Conservation (phyloP, 441 rosid species). For the Corymbia citriodora region DNA sequence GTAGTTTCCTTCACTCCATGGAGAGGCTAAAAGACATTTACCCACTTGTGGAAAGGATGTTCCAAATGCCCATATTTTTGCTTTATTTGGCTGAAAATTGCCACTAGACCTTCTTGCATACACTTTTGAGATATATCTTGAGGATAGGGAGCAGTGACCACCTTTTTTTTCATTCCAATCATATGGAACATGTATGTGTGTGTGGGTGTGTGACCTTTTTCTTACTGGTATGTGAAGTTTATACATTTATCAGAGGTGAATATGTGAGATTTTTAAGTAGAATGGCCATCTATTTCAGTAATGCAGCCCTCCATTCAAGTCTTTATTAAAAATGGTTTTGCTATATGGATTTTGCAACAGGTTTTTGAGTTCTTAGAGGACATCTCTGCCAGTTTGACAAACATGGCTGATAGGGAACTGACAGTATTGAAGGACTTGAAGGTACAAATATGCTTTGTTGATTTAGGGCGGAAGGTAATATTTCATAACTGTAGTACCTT, state of each 20-base stretch:
- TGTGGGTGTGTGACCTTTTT: background rate
- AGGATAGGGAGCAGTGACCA: background rate
- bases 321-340: background rate
- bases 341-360: slow-evolving; percentile 23
- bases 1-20: background rate
- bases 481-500: slow-evolving; percentile 7
- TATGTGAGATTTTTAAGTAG: background rate
- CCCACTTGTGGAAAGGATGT: background rate
- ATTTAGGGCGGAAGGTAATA: background rate
- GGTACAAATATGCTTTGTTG: slow-evolving; percentile 33
- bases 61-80: background rate
- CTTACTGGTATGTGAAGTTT: background rate
- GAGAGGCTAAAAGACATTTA: background rate
- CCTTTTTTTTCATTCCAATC: background rate
- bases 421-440: slow-evolving; percentile 66
- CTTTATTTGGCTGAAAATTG: background rate
- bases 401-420: slow-evolving; percentile 69
- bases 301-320: background rate
- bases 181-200: background rate
- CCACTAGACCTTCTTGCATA: background rate
- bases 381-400: slow-evolving; percentile 71
- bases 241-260: background rate
- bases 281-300: background rate
- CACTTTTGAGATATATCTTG: background rate
- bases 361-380: slow-evolving; percentile 88